A percentile compares a stretch with the other conserved stretches of the same genome.
phyloP scores from a whole-genome alignment of 768 basidiomycete species.

The Tremella yokohamensis region DNA sequence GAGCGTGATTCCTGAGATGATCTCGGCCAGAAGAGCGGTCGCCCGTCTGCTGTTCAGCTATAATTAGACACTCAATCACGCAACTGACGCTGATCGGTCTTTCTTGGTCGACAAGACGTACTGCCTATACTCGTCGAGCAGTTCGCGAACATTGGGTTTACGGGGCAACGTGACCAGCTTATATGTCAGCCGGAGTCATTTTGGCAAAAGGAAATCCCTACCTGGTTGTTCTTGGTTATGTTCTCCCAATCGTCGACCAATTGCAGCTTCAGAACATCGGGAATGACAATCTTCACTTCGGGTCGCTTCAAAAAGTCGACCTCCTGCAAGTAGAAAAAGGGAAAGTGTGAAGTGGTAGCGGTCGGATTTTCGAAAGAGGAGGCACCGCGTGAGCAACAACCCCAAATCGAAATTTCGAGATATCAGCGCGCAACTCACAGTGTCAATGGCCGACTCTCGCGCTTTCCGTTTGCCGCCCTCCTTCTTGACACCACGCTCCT shows the following conservation, averaged over 20 bases:
- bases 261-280: conserved; percentile 80
- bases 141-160: conserved; percentile 68
- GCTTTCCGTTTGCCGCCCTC: conserved; percentile 63
- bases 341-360: background rate
- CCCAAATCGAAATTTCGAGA: background rate
- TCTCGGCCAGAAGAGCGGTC: conserved; percentile 67
- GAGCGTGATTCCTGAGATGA: conserved; percentile 75
- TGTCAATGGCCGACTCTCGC: conserved; percentile 43
- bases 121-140: conserved; percentile 73
- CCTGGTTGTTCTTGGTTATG: conserved; percentile 91
- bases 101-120: conserved; percentile 51
- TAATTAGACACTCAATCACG: background rate
- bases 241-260: conserved; percentile 98
- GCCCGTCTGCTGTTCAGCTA: conserved; percentile 57
- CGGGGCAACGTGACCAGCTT: conserved; percentile 83
- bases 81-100: conserved; percentile 40
- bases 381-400: too few relatives aligned
- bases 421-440: conserved; percentile 24
- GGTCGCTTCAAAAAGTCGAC: conserved; percentile 74
- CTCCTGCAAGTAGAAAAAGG: conserved; percentile 52
- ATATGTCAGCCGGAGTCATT: background rate
- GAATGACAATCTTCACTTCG: conserved; percentile 85
- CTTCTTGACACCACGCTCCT: conserved; percentile 41
- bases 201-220: conserved; percentile 42
- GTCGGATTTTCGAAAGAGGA: too few relatives aligned